Percentiles rank a stretch among this genome's conserved stretches.
Conservation (phyloP, 148 eudicot genomes). For the Nepenthes gracilis region DNA sequence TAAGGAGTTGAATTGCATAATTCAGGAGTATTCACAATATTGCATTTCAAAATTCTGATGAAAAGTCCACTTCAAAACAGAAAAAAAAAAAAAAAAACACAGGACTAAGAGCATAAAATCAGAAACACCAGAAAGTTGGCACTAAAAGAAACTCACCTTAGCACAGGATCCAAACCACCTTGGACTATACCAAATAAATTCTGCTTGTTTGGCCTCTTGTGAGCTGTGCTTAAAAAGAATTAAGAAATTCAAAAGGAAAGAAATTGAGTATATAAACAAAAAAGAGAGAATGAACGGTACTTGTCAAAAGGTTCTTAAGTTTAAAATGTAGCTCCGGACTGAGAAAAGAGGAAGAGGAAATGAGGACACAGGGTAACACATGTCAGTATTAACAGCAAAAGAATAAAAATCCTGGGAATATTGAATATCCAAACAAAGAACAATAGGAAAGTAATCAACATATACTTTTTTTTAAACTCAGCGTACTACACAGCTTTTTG, state of each 20-base stretch:
- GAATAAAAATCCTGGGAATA: neutral
- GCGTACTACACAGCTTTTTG: no score
- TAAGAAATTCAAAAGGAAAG: conserved; percentile 3
- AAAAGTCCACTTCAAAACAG: neutral
- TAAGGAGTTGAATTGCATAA: neutral
- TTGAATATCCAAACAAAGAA: neutral
- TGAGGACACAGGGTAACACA: neutral
- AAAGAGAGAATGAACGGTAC: neutral
- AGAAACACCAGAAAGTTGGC: neutral
- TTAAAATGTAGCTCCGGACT: neutral
- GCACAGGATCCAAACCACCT: conserved; percentile 79
- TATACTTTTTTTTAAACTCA: no score
- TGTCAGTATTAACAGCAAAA: neutral
- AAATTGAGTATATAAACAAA: neutral
- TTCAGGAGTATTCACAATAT: no score
- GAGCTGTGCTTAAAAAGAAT: conserved; percentile 38
- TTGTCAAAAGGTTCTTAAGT: neutral
- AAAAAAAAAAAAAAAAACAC: neutral
- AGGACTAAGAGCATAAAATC: neutral
- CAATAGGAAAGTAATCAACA: no score
- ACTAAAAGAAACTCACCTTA: conserved; percentile 33
- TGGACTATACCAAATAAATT: conserved; percentile 89
- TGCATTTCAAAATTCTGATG: no score
- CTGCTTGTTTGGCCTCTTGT: conserved; percentile 72
- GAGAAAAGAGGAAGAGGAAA: neutral